These are phyloP conservation scores for Pseudocercospora vitis DNA, from an alignment of 2,329 filamentous ascomycete genomes.

Conservation along the genomic window DNA sequence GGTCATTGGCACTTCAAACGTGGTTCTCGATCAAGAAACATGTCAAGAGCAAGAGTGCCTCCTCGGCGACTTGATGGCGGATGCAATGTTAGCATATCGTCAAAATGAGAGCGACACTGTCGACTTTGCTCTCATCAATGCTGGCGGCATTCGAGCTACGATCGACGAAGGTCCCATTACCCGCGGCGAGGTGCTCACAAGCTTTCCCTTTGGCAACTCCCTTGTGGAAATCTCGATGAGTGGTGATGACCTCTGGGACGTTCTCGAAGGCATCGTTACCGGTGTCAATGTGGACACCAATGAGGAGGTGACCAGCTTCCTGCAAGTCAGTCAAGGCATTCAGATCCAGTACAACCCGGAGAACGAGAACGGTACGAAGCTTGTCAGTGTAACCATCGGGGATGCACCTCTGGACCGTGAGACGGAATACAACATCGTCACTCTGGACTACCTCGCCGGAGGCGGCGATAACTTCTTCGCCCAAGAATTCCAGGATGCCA, in stretches of 20 bases:
- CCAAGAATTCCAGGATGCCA: slow-evolving; percentile 41
- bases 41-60: slow-evolving; percentile 61
- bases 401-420: slow-evolving; percentile 50
- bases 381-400: slow-evolving; percentile 56
- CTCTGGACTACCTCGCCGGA: slow-evolving; percentile 62
- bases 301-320: slow-evolving; percentile 56
- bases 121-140: slow-evolving; percentile 63
- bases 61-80: slow-evolving; percentile 46
- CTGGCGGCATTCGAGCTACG: slow-evolving; percentile 63
- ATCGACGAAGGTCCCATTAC: slow-evolving; percentile 63
- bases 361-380: slow-evolving; percentile 50
- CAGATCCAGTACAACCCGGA: slow-evolving; percentile 59
- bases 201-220: slow-evolving; percentile 66
- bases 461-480: slow-evolving; percentile 61
- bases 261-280: slow-evolving; percentile 61
- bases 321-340: slow-evolving; percentile 61
- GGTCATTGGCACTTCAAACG: slow-evolving; percentile 56
- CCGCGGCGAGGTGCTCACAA: slow-evolving; percentile 62
- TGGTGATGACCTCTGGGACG: slow-evolving; percentile 57
- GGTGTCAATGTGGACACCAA: slow-evolving; percentile 57
- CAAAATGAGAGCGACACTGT: slow-evolving; percentile 49
- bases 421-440: slow-evolving; percentile 58
- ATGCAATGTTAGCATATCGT: slow-evolving; percentile 63
- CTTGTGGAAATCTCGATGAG: slow-evolving; percentile 58
- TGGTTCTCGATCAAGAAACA: slow-evolving; percentile 59